These are phyloP conservation scores for Phytophthora multivora DNA, from an alignment of 352 stramenopile species.

Conservation along the genomic window DNA sequence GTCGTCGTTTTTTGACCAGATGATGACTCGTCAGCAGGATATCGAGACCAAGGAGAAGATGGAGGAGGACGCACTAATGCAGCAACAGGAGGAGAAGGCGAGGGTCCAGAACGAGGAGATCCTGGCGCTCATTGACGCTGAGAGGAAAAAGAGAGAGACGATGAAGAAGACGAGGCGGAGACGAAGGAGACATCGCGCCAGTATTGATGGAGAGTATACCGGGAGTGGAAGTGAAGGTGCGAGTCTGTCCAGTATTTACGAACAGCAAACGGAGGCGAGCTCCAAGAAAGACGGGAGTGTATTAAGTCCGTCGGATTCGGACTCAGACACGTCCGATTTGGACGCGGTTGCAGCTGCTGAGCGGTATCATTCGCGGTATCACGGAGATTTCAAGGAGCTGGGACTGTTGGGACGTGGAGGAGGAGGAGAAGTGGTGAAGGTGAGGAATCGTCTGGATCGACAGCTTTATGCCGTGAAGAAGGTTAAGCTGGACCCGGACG, in stretches of 20 bases:
- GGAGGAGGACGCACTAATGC: slow-evolving; percentile 53
- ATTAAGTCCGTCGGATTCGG: slow-evolving; percentile 48
- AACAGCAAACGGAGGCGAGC: slow-evolving; percentile 39
- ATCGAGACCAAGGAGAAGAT: slow-evolving; percentile 63
- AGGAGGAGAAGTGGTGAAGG: slow-evolving; percentile 85
- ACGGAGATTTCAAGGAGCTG: slow-evolving; percentile 87
- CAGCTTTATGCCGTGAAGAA: slow-evolving; percentile 90
- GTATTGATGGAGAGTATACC: slow-evolving; percentile 53
- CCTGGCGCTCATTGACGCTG: slow-evolving; percentile 77
- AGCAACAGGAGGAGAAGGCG: slow-evolving; percentile 67
- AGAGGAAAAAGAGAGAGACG: slow-evolving; percentile 67
- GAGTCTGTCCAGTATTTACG: slow-evolving; percentile 41
- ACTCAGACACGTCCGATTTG: slow-evolving; percentile 49
- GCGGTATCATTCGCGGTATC: slow-evolving; percentile 78
- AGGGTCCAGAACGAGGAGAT: slow-evolving; percentile 78
- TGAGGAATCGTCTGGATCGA: slow-evolving; percentile 79
- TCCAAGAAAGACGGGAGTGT: slow-evolving; percentile 20
- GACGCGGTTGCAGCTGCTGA: slow-evolving; percentile 40
- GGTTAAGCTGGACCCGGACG: slow-evolving; percentile 82
- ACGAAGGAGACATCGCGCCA: slow-evolving; percentile 55
- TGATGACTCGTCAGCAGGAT: slow-evolving; percentile 84
- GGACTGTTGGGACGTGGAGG: slow-evolving; percentile 81
- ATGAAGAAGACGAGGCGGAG: slow-evolving; percentile 62
- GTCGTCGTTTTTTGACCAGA: slow-evolving; percentile 89
- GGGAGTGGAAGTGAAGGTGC: slow-evolving; percentile 38